Conservation (phyloP, 2,329 filamentous ascomycete genomes). For the Verticillium albo-atrum region DNA sequence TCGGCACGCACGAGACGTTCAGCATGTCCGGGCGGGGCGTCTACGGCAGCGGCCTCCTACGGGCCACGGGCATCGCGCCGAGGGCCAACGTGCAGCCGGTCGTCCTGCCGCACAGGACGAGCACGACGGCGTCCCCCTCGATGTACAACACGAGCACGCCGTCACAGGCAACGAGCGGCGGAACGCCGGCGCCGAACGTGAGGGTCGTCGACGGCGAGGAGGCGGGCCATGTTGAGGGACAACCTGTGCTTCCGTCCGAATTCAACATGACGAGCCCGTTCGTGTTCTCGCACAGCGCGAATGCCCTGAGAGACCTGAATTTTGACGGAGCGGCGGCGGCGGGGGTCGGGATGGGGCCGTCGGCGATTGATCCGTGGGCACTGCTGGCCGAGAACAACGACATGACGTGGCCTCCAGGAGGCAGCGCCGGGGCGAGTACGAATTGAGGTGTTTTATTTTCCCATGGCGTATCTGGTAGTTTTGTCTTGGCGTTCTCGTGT, state of each 20-base stretch:
- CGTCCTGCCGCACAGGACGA: slow-evolving; percentile 8
- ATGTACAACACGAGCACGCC: slow-evolving; percentile 5
- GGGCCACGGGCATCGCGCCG: slow-evolving; percentile 1
- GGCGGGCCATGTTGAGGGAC: neutral
- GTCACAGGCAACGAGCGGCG: slow-evolving; percentile 3
- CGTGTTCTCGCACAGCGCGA: neutral
- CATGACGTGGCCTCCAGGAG: slow-evolving; percentile 3
- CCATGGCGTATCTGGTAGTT: neutral
- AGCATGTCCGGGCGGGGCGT: neutral
- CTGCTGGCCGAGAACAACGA: slow-evolving; percentile 6
- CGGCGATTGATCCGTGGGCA: slow-evolving; percentile 6
- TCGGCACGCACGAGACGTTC: neutral
- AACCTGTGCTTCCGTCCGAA: neutral
- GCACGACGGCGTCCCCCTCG: slow-evolving; percentile 1
- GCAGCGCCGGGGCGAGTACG: neutral
- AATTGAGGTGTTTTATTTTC: neutral
- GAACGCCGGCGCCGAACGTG: neutral
- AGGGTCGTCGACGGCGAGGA: neutral
- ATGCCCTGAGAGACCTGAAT: neutral
- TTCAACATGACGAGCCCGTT: neutral
- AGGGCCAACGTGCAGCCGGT: neutral
- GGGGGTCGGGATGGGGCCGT: slow-evolving; percentile 2
- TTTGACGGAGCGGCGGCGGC: neutral
- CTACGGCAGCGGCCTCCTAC: slow-evolving; percentile 5
- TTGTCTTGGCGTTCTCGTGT: neutral